phyloP scores from a whole-genome alignment of 495 filamentous ascomycete genomes.

The Annulohypoxylon bovei region DNA sequence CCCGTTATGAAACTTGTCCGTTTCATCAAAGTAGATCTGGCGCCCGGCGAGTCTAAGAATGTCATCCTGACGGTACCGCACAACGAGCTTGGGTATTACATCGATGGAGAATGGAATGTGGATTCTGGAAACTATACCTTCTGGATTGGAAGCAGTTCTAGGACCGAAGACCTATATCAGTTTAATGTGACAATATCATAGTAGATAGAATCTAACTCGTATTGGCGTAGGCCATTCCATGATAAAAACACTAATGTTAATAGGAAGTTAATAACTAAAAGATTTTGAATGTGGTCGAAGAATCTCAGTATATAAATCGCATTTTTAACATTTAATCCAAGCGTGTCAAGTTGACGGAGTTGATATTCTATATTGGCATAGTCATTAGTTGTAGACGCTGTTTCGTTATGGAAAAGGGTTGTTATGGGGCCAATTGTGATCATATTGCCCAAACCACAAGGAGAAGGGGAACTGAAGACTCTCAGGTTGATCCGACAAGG shows the following conservation, averaged over 20 bases:
- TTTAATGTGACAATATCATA: constrained; percentile 15
- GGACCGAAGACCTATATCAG: constrained; percentile 17
- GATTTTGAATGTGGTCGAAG: not conserved
- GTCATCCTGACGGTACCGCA: constrained; percentile 70
- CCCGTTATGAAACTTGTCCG: constrained; percentile 73
- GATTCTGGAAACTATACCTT: constrained; percentile 35
- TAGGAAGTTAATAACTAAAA: not conserved
- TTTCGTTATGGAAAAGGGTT: not conserved
- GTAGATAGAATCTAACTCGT: not conserved
- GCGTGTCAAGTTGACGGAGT: not conserved
- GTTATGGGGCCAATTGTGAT: constrained; percentile 24
- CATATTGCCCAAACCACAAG: constrained; percentile 24
- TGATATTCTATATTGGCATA: not conserved
- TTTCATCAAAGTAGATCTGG: constrained; percentile 72
- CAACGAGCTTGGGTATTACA: constrained; percentile 33
- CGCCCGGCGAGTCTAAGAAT: constrained; percentile 57
- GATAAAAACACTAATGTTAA: not conserved
- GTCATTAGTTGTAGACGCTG: not conserved
- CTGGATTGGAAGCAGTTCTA: constrained; percentile 28
- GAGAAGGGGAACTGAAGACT: constrained; percentile 29
- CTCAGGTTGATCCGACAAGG: constrained; percentile 1
- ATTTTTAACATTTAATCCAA: not conserved
- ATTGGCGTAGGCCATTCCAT: not conserved
- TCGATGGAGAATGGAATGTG: constrained; percentile 23
- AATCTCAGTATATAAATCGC: not conserved